phyloP scores from a whole-genome alignment of 2,329 filamentous ascomycete genomes.

The Drechmeria coniospora region DNA sequence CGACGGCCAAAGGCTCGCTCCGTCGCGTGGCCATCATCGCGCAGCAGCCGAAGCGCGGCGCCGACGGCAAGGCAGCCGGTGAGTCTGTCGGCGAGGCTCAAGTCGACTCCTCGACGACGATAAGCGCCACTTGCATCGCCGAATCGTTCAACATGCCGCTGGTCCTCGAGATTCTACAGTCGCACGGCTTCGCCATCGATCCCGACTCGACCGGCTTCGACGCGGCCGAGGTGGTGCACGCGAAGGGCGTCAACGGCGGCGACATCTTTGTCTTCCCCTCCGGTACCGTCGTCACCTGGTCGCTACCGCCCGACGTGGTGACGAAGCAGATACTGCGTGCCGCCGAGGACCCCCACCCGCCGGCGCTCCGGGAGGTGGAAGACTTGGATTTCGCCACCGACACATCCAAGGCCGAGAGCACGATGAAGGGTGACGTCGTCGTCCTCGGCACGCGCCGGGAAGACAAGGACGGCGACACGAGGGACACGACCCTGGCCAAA shows the following conservation, averaged over 20 bases:
- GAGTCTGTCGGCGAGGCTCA: slow-evolving; percentile 9
- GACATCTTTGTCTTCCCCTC: slow-evolving; percentile 95
- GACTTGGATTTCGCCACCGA: slow-evolving; percentile 81
- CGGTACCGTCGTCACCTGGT: slow-evolving; percentile 87
- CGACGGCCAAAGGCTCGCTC: slow-evolving; percentile 53
- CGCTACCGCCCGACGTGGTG: slow-evolving; percentile 61
- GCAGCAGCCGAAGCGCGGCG: slow-evolving; percentile 36
- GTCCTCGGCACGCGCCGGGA: slow-evolving; percentile 64
- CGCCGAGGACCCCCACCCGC: slow-evolving; percentile 56
- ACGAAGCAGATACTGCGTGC: slow-evolving; percentile 61
- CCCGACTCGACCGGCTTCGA: slow-evolving; percentile 47
- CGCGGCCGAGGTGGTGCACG: slow-evolving; percentile 46
- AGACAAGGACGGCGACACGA: slow-evolving; percentile 23
- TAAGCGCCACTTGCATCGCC: slow-evolving; percentile 46
- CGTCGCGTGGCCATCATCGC: slow-evolving; percentile 77
- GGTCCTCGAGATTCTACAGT: slow-evolving; percentile 40
- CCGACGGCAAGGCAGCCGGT: slow-evolving; percentile 15
- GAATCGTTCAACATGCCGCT: slow-evolving; percentile 48
- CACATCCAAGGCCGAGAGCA: slow-evolving; percentile 52
- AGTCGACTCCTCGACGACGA: slow-evolving; percentile 25
- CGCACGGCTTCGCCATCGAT: slow-evolving; percentile 46
- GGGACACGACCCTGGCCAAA: slow-evolving; percentile 64
- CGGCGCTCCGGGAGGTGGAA: slow-evolving; percentile 63
- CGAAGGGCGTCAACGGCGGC: slow-evolving; percentile 46
- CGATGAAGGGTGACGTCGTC: slow-evolving; percentile 76